Base-by-base conservation (phyloP, 2,329 filamentous ascomycete genomes). In the Drechslera avenae region DNA sequence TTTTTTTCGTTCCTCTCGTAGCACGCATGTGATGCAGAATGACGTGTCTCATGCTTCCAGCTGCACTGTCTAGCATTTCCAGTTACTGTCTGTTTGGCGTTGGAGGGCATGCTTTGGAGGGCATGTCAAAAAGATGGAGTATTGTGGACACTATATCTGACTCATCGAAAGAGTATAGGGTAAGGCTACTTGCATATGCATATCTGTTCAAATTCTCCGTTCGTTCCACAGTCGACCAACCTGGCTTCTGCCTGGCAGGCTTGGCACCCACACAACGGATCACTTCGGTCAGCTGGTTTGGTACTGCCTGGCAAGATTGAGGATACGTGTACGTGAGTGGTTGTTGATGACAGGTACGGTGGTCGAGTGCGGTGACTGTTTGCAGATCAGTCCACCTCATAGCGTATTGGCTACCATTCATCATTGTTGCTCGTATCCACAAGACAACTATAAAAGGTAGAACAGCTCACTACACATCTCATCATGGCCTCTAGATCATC, bases 41-140 rank as follows among this genome's bases (percentile, higher is more conserved):
- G 21, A 34, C 13, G 33, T 19, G 19, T 45, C 19, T 16, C 46
- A 39, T 34, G 19, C 12, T 8, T 36, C 10, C 12, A 41, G 6
- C 32, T 43, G 26, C 17, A 19, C 23, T n/a, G 26, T 35, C 33
- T 34, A 39, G 42, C 19, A 44, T 35, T 39, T 14, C 43, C 34
- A 30, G 16, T 46, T 10, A 13, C 50, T 39, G 26, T 50, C 45
- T 46, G 12, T 50, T 51, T 45, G 63, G 62, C 62, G 60, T 66
- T 64, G 32, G 32, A 60, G 55, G 51, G 57, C 39, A 44, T 54
- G 44, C 21, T 28, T 44, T 34, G 28, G 39, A 36, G 14, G 37
- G 34, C 30, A 23, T 23, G 16, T 30, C 40, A 9, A 54, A 52
- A 55, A 49, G 39, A 44, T 46, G 53, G 53, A 55, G 53, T 57